Evolutionary conservation across 1,284 basidiomycete species (phyloP).

Genomic region (Trametes polyzona): DNA sequence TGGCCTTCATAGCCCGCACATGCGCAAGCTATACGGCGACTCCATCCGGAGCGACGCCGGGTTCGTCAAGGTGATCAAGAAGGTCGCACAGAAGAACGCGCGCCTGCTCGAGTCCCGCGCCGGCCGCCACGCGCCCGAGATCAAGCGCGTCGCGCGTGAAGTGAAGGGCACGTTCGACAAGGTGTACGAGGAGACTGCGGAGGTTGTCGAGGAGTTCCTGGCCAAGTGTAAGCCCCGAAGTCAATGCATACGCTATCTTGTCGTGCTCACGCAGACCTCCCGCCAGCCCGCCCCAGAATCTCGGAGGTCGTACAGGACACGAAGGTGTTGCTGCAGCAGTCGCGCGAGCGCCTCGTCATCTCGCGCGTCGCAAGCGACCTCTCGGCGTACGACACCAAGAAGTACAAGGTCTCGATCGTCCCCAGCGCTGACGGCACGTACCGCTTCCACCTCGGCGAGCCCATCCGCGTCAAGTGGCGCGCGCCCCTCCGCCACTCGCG

Average conservation of each 20-base stretch:
- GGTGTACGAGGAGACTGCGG: conserved; percentile 91
- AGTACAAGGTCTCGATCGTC: conserved; percentile 74
- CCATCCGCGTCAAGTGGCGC: conserved; percentile 86
- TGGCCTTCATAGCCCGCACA: conserved; percentile 81
- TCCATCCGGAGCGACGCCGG: conserved; percentile 94
- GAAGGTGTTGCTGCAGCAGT: conserved; percentile 89
- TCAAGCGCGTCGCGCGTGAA: conserved; percentile 83
- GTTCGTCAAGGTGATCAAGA: conserved; percentile 95
- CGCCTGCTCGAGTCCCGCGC: conserved; percentile 70
- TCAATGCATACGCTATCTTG: not conserved
- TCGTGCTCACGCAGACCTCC: not conserved
- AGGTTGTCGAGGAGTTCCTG: conserved; percentile 91
- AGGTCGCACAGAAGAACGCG: conserved; percentile 83
- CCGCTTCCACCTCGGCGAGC: conserved; percentile 89
- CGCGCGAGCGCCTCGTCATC: conserved; percentile 86
- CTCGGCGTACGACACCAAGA: conserved; percentile 75
- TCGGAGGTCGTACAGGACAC: conserved; percentile 91
- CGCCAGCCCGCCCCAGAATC: conserved; percentile 59
- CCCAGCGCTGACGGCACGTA: conserved; percentile 54
- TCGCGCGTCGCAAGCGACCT: conserved; percentile 87
- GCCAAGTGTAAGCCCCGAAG: conserved; percentile 71
- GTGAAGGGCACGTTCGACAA: conserved; percentile 94
- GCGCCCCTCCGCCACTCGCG: conserved; percentile 88
- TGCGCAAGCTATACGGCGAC: conserved; percentile 94
- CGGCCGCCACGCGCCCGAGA: conserved; percentile 72